Evolutionary conservation across 176 grass and related monocot species (phyloP).

Genomic region (Hordeum vulgare): DNA sequence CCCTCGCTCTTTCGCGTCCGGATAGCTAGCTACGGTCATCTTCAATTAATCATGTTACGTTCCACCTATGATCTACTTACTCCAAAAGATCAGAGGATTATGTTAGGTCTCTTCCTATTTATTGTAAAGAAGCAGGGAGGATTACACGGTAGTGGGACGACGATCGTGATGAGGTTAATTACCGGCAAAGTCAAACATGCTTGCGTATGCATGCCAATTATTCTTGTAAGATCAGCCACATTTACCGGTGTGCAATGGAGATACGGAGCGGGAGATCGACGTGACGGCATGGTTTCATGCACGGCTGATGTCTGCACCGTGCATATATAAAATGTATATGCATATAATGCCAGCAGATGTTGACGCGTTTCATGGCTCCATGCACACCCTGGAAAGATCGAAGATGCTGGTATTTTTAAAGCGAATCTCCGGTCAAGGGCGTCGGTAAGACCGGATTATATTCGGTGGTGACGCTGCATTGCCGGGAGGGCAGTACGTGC

Average conservation of each 20-base stretch:
- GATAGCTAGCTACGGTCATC: no score
- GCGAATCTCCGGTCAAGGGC: slow-evolving; percentile 1
- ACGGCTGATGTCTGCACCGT: not conserved
- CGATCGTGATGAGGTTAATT: not conserved
- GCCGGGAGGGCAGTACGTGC: not conserved
- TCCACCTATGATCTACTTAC: no score
- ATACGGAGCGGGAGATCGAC: not conserved
- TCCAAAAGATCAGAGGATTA: no score
- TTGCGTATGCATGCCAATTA: not conserved
- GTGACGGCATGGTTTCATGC: slow-evolving; percentile 1
- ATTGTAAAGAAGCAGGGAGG: not conserved
- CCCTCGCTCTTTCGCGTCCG: not conserved
- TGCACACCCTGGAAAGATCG: not conserved
- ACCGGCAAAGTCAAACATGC: not conserved
- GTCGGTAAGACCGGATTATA: slow-evolving; percentile 28
- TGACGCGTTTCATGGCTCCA: not conserved
- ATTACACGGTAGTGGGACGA: not conserved
- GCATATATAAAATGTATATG: not conserved
- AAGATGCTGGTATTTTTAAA: not conserved
- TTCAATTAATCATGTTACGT: no score
- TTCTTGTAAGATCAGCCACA: not conserved
- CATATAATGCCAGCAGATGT: not conserved
- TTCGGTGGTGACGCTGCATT: not conserved
- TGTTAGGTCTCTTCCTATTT: not conserved
- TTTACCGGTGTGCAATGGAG: not conserved